A percentile compares a stretch with the other conserved stretches of the same genome.
Conservation (phyloP, 352 stramenopile species). For the Phytophthora melonis region DNA sequence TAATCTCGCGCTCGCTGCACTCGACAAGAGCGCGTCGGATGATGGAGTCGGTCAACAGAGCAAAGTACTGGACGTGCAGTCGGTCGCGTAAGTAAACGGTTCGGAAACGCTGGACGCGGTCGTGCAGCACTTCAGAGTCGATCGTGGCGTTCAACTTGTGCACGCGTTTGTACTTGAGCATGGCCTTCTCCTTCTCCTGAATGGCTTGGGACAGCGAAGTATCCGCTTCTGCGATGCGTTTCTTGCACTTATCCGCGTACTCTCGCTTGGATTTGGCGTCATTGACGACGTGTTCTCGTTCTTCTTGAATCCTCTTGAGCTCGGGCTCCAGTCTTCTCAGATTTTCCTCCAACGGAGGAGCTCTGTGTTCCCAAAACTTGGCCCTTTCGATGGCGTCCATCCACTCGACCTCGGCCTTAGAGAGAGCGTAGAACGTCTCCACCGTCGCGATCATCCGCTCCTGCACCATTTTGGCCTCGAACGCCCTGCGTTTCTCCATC, state of each 20-base stretch:
- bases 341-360: conserved; percentile 36
- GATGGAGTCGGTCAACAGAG: conserved; percentile 65
- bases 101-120: conserved; percentile 67
- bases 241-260: conserved; percentile 54
- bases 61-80: conserved; percentile 66
- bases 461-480: conserved; percentile 67
- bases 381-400: conserved; percentile 59
- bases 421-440: conserved; percentile 53
- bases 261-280: conserved; percentile 61
- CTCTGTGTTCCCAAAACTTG: conserved; percentile 46
- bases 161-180: conserved; percentile 49
- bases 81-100: conserved; percentile 68
- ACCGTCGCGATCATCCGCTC: conserved; percentile 75
- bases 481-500: conserved; percentile 48
- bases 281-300: conserved; percentile 63
- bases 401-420: conserved; percentile 50
- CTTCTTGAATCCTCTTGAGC: conserved; percentile 51
- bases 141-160: conserved; percentile 67
- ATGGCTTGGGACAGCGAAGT: conserved; percentile 41
- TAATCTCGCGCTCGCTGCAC: conserved; percentile 55
- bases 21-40: conserved; percentile 56
- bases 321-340: conserved; percentile 51
- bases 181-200: conserved; percentile 47
- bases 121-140: conserved; percentile 77
- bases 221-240: conserved; percentile 46